Base-by-base conservation (phyloP, 2,329 filamentous ascomycete genomes). In the Ophiostoma himal-ulmi region DNA sequence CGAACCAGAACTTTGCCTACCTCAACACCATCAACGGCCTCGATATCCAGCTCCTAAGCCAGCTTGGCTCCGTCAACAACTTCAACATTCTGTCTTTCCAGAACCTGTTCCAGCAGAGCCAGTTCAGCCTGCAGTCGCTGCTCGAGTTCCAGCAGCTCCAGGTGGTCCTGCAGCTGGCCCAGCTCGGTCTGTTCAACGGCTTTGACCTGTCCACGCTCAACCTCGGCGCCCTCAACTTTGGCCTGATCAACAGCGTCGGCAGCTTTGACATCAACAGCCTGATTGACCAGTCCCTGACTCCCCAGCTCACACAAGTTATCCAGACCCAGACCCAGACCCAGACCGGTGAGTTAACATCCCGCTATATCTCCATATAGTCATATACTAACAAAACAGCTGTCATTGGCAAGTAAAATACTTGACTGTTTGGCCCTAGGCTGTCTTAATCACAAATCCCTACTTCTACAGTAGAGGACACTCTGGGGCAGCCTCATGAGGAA, bases 11-110 rank as follows among this genome's bases (percentile, higher is more conserved):
- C 75, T 75, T 82, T 72, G 80, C 81, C 79, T 82, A 85, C 77
- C 80, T 81, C 70, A 80, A 83, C 74, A 78, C 78, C 72, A 74
- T 85, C 79, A 83, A 84, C 79, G 74, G 78, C 22, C 77, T 85
- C 72, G 76, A 82, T 72, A 78, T 85, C 64, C 77, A 78, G 74
- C 78, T 82, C 69, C 80, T 85, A 71, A 75, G 78, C 72, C 74
- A 78, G 74, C 79, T 82, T 72, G 79, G 80, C 72, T 72, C 78
- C 74, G 77, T 81, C 78, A 80, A 82, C 79, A 81, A 81, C 78
- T 78, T 85, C 76, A 80, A 84, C 76, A 75, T 84, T 69, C 74
- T 79, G 72, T 71, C 74, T 70, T 82, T 85, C 76, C 76, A 81
- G 75, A 74, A 73, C 70, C 78, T 82, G 73, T 82, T 75, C 71